phyloP scores from a whole-genome alignment of 768 basidiomycete genomes.

The Boletus coccyginus region DNA sequence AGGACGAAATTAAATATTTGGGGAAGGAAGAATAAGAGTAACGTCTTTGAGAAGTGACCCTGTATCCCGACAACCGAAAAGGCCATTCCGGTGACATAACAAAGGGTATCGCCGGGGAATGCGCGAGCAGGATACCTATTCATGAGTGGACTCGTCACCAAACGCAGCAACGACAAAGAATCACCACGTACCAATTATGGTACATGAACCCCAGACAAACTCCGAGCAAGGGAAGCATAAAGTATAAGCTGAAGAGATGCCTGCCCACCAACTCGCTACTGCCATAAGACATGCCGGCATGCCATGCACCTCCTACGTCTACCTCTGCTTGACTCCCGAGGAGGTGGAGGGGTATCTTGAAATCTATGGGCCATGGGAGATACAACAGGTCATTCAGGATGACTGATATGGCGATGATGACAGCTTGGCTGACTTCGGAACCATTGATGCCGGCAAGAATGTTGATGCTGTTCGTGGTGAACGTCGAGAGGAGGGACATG shows the following conservation, averaged over 20 bases:
- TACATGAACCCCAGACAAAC: conserved; percentile 89
- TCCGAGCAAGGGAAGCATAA: conserved; percentile 93
- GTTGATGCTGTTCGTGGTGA: conserved; percentile 97
- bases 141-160: neutral
- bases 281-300: conserved; percentile 82
- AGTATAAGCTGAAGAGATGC: conserved; percentile 94
- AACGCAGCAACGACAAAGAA: neutral
- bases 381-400: conserved; percentile 91
- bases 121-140: conserved; percentile 93
- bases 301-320: conserved; percentile 77
- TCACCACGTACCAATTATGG: conserved; percentile 82
- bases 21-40: conserved; percentile 94
- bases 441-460: conserved; percentile 98
- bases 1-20: conserved; percentile 98
- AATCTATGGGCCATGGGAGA: conserved; percentile 82
- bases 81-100: conserved; percentile 98
- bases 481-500: conserved; percentile 94
- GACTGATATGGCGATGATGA: conserved; percentile 89
- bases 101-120: conserved; percentile 96
- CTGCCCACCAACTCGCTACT: conserved; percentile 85
- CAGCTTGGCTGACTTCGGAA: conserved; percentile 89
- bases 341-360: conserved; percentile 68
- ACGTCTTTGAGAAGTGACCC: conserved; percentile 95
- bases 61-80: conserved; percentile 98
- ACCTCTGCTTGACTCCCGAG: conserved; percentile 64